Evolutionary conservation across 306 rosid species (phyloP).

Genomic region (Lathyrus tuberosus): DNA sequence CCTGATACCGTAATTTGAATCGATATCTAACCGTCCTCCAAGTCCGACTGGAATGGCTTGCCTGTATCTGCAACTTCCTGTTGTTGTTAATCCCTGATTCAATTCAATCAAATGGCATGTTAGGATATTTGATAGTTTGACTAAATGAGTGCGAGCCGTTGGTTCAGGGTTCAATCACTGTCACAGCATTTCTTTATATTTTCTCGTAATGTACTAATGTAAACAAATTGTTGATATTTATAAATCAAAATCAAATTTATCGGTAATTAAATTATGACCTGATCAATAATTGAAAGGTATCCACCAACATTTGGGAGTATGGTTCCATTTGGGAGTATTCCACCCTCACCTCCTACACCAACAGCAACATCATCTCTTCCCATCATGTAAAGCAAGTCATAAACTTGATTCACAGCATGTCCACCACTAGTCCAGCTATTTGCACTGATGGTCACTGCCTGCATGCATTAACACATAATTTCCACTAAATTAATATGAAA

Average conservation of each 20-base stretch:
- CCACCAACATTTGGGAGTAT: constrained; percentile 85
- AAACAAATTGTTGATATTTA: too few species aligned
- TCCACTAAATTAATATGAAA: not conserved
- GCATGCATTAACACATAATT: not conserved
- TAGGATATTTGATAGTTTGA: too few species aligned
- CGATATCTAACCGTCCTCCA: constrained; percentile 85
- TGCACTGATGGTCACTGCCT: constrained; percentile 72
- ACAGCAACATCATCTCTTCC: constrained; percentile 76
- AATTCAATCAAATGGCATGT: not conserved
- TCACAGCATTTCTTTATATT: too few species aligned
- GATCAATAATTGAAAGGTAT: constrained; percentile 83
- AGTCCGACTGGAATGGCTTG: constrained; percentile 70
- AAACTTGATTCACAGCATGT: constrained; percentile 84
- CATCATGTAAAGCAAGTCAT: constrained; percentile 92
- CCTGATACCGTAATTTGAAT: constrained; percentile 71
- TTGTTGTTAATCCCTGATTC: constrained; percentile 68
- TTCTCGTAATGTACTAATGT: too few species aligned
- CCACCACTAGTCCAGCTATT: constrained; percentile 79
- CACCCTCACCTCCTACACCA: constrained; percentile 96
- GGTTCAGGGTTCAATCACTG: too few species aligned
- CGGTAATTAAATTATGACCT: constrained; percentile 36
- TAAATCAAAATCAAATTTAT: too few species aligned
- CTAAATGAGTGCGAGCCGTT: too few species aligned
- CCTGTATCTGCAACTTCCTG: constrained; percentile 79
- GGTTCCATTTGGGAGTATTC: constrained; percentile 63